Conservation (phyloP, 1,284 basidiomycete genomes). For the Cryptococcus sp. region DNA sequence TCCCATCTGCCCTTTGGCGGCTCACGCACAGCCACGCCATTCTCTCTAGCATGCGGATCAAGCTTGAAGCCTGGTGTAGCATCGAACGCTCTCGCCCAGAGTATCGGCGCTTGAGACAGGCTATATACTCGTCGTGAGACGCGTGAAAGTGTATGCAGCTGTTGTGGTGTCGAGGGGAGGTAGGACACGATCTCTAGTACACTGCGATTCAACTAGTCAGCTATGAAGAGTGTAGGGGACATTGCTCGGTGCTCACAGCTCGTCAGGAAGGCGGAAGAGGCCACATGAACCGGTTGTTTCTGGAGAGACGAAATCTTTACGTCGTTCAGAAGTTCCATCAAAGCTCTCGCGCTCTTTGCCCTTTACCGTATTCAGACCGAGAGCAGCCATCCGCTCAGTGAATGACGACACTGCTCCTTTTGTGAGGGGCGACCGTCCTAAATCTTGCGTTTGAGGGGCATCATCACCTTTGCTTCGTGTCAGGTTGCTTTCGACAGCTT, state of each 20-base stretch:
- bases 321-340: background rate
- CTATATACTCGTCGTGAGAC: conserved; percentile 27
- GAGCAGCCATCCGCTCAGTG: background rate
- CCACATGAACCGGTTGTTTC: background rate
- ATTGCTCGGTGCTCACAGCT: background rate
- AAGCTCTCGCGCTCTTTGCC: background rate
- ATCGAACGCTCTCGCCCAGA: conserved; percentile 34
- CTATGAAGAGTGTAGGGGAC: background rate
- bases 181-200: conserved; percentile 28
- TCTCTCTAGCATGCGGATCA: background rate
- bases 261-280: background rate
- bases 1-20: conserved; percentile 5
- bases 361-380: background rate
- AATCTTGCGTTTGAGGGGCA: background rate
- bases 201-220: conserved; percentile 12
- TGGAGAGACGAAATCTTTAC: background rate
- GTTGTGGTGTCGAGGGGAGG: conserved; percentile 25
- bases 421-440: too few species aligned
- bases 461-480: background rate
- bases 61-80: conserved; percentile 20
- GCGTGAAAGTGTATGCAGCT: conserved; percentile 19
- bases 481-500: background rate
- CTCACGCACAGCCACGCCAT: conserved; percentile 13
- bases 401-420: too few species aligned
- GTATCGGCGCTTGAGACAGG: conserved; percentile 26